Evolutionary conservation across 495 filamentous ascomycete species (phyloP).

Genomic region (Xylaria grammica): DNA sequence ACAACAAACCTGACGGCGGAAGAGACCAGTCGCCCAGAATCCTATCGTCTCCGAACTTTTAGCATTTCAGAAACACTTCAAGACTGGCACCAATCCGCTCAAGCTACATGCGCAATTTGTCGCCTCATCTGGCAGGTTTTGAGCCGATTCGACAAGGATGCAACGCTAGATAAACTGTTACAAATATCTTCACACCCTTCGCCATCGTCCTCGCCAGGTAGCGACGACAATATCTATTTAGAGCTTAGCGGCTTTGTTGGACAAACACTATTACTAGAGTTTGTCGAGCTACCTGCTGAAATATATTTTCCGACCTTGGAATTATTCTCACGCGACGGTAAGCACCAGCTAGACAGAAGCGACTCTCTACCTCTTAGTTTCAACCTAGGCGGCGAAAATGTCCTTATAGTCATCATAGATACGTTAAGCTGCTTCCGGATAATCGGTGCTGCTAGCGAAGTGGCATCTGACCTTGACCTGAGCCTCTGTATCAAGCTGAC

Average conservation of each 20-base stretch:
- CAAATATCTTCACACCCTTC: background rate
- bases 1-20: background rate
- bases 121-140: background rate
- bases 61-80: background rate
- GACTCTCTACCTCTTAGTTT: background rate
- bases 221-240: background rate
- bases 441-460: background rate
- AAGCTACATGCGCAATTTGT: background rate
- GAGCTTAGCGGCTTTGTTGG: background rate
- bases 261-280: background rate
- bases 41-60: background rate
- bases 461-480: background rate
- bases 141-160: background rate
- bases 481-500: background rate
- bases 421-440: background rate
- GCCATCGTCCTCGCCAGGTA: background rate
- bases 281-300: background rate
- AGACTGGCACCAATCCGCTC: background rate
- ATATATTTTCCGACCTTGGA: background rate
- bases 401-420: background rate
- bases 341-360: background rate
- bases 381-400: background rate
- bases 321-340: background rate
- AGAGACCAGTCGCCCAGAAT: background rate
- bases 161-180: background rate